phyloP scores from a whole-genome alignment of 2,329 filamentous ascomycete genomes.

The Coleophoma eucalyptorum region DNA sequence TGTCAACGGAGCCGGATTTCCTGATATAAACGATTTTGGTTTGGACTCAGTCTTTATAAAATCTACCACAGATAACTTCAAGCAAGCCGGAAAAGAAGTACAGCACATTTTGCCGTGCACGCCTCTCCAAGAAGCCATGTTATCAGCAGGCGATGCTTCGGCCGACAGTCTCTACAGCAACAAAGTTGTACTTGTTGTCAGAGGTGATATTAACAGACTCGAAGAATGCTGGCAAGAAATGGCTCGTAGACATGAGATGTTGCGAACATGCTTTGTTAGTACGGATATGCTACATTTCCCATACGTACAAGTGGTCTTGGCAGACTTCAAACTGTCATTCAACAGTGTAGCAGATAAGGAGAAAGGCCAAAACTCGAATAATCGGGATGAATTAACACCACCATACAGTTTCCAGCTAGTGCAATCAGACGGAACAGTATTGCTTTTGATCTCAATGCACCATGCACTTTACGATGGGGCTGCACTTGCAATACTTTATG shows the following conservation, averaged over 20 bases:
- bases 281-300: slow-evolving; percentile 58
- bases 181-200: slow-evolving; percentile 60
- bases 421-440: not conserved
- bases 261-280: slow-evolving; percentile 71
- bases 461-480: slow-evolving; percentile 87
- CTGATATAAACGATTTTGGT: slow-evolving; percentile 11
- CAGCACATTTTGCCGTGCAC: slow-evolving; percentile 73
- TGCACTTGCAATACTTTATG: slow-evolving; percentile 65
- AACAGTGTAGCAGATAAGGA: not conserved
- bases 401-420: slow-evolving; percentile 20
- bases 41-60: slow-evolving; percentile 16
- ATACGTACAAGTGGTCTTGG: slow-evolving; percentile 69
- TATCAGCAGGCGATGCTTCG: slow-evolving; percentile 50
- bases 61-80: slow-evolving; percentile 14
- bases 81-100: slow-evolving; percentile 29
- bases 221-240: slow-evolving; percentile 59
- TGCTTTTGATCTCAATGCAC: slow-evolving; percentile 43
- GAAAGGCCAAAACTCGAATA: not conserved
- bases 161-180: slow-evolving; percentile 64
- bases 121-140: slow-evolving; percentile 84
- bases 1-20: not conserved
- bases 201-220: slow-evolving; percentile 45
- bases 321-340: slow-evolving; percentile 31
- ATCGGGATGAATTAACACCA: slow-evolving; percentile 11
- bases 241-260: slow-evolving; percentile 65